Evolutionary conservation across 768 basidiomycete species (phyloP).

Genomic region (Chalciporus pseudorubinellus): DNA sequence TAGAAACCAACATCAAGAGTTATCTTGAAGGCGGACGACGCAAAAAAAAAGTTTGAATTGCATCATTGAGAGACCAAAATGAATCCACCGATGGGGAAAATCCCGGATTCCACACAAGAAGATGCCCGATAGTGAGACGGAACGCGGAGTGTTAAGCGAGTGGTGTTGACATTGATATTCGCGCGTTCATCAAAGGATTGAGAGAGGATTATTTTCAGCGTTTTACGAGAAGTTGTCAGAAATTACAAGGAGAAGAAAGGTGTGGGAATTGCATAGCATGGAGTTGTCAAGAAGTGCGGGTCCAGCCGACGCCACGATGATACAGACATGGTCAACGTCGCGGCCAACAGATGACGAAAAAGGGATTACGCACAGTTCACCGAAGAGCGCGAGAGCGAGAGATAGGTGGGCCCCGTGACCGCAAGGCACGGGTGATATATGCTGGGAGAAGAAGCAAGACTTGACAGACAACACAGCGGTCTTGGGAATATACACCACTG

Average conservation of each 20-base stretch:
- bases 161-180: slow-evolving; percentile 20
- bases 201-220: slow-evolving; percentile 17
- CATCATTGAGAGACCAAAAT: slow-evolving; percentile 8
- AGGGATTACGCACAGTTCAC: slow-evolving; percentile 53
- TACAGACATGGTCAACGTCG: slow-evolving; percentile 6
- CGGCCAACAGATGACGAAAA: background rate
- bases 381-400: slow-evolving; percentile 61
- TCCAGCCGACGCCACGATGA: slow-evolving; percentile 13
- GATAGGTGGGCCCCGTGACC: slow-evolving; percentile 60
- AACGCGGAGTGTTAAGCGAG: slow-evolving; percentile 16
- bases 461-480: slow-evolving; percentile 57
- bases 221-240: background rate
- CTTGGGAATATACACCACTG: slow-evolving; percentile 69
- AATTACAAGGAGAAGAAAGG: background rate
- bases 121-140: slow-evolving; percentile 8
- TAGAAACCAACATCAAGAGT: slow-evolving; percentile 4
- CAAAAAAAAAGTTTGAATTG: slow-evolving; percentile 1
- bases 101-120: slow-evolving; percentile 24
- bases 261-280: slow-evolving; percentile 11
- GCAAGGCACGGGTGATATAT: slow-evolving; percentile 45
- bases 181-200: slow-evolving; percentile 18
- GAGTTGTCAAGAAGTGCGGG: slow-evolving; percentile 6
- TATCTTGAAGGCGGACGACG: background rate
- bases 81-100: slow-evolving; percentile 19
- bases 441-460: slow-evolving; percentile 47